Base-by-base conservation (phyloP, 768 basidiomycete species). In the Phlebiopsis gigantea region DNA sequence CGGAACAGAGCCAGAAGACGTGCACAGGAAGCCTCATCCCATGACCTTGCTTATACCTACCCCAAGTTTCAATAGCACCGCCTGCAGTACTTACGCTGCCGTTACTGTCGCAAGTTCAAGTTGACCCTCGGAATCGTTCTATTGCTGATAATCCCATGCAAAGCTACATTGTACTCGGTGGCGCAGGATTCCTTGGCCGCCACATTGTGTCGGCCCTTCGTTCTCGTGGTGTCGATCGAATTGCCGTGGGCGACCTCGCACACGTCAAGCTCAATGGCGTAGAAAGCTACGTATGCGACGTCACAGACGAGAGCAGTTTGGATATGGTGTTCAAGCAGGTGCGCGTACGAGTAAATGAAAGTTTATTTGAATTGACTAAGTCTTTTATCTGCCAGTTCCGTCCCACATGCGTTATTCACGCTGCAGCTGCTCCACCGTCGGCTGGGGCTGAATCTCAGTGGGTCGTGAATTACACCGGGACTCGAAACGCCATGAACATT, bases 391-490 rank as follows among this genome's bases (percentile, higher is more conserved):
- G n/a, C n/a, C n/a, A n/a, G 42, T 43, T 6, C 7, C 6, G 42
- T 21, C 6, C 42, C 6, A 43, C 42, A 6, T 43, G 42, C 17
- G 17, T 43, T n/a, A 6, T 43, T n/a, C 42, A 43, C 17, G 17
- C 42, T 43, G 42, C 17, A 17, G 42, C 42, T n/a, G n/a, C n/a
- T n/a, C n/a, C n/a, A n/a, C n/a, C n/a, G n/a, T 5, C 42, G 17
- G 42, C 42, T 6, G 6, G 17, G 5, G 42, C 6, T 15, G 6
- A 43, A 6, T 15, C 5, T 6, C 42, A 17, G 17, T 43, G 42
- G 6, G 6, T 21, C 49, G 78, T 84, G 64, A 83, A 84, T 64
- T 76, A 81, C 19, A 64, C 71, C 6, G 81, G 79, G 0, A 84
- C 81, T 1, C 62, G 66, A 31, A 74, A 71, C n/a, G 66, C 83